These are phyloP conservation scores for Pulveroboletus ravenelii DNA, from an alignment of 768 basidiomycete genomes.

Conservation along the genomic window DNA sequence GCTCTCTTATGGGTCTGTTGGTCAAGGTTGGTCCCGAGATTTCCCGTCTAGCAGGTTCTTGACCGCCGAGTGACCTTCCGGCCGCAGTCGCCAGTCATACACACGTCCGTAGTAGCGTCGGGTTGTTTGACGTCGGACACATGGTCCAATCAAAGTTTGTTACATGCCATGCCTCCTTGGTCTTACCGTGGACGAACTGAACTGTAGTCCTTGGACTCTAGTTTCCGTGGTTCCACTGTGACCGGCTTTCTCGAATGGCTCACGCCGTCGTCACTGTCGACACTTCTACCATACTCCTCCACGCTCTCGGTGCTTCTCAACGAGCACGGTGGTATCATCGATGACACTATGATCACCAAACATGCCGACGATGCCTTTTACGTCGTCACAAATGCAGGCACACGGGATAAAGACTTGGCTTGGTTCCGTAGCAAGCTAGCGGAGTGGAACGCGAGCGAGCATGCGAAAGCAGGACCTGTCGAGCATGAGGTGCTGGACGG, in stretches of 20 bases:
- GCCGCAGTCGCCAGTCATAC: slow-evolving; percentile 79
- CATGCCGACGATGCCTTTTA: slow-evolving; percentile 79
- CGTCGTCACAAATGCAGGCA: slow-evolving; percentile 93
- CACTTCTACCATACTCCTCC: slow-evolving; percentile 67
- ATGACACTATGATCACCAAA: slow-evolving; percentile 90
- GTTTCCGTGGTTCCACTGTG: slow-evolving; percentile 76
- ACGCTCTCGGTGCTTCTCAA: slow-evolving; percentile 90
- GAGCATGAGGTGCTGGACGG: slow-evolving; percentile 75
- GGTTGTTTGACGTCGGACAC: slow-evolving; percentile 96
- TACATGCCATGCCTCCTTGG: no score
- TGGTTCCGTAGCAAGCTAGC: slow-evolving; percentile 68
- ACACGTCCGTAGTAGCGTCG: slow-evolving; percentile 76
- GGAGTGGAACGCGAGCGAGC: slow-evolving; percentile 71
- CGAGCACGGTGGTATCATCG: slow-evolving; percentile 88
- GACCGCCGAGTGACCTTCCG: slow-evolving; percentile 2
- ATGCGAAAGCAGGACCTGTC: slow-evolving; percentile 53
- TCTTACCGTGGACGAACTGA: neutral
- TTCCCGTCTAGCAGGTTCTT: neutral
- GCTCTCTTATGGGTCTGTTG: slow-evolving; percentile 74
- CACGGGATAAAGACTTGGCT: slow-evolving; percentile 73
- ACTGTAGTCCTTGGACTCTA: slow-evolving; percentile 24
- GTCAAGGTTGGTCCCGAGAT: slow-evolving; percentile 54
- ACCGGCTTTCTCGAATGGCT: slow-evolving; percentile 85
- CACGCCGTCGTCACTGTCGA: slow-evolving; percentile 74
- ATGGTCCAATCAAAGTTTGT: slow-evolving; percentile 89